Percentiles rank a stretch among this genome's conserved stretches.
Conservation (phyloP, 140 eudicot species). For the Artemisia princeps region DNA sequence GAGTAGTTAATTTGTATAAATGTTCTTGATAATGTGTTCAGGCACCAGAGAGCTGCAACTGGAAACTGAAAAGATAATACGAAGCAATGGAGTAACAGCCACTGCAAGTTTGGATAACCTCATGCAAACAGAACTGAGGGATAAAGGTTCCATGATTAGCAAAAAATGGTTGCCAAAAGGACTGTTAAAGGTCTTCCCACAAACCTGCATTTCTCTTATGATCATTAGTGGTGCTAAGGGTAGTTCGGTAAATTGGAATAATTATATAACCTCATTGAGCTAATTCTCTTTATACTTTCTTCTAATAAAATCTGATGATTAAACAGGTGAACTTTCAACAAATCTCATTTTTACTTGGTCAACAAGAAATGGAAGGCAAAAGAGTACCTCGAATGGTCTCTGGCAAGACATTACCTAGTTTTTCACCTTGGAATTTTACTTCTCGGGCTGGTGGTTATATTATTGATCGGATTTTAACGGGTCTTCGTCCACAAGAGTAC, state of each 20-base stretch:
- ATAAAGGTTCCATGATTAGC: slow-evolving; percentile 60
- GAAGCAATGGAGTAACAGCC: slow-evolving; percentile 59
- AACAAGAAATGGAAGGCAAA: slow-evolving; percentile 97
- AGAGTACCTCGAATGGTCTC: slow-evolving; percentile 97
- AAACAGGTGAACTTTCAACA: slow-evolving; percentile 92
- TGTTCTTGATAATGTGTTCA: slow-evolving; percentile 23
- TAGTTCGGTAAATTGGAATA: slow-evolving; percentile 58
- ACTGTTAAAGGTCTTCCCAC: slow-evolving; percentile 71
- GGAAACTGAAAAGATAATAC: slow-evolving; percentile 70
- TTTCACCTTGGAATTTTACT: slow-evolving; percentile 87
- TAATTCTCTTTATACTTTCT: too few relatives aligned
- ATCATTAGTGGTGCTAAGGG: slow-evolving; percentile 98
- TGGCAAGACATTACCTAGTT: slow-evolving; percentile 84
- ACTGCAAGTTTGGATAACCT: slow-evolving; percentile 64
- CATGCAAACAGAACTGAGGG: slow-evolving; percentile 72
- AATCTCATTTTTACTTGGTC: slow-evolving; percentile 86
- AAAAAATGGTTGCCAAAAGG: slow-evolving; percentile 64
- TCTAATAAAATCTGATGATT: background rate
- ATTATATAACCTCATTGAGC: too few relatives aligned
- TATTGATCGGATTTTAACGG: slow-evolving; percentile 79
- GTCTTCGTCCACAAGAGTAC: slow-evolving; percentile 92
- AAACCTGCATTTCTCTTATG: slow-evolving; percentile 85
- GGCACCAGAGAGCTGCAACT: slow-evolving; percentile 59
- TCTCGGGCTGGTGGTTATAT: slow-evolving; percentile 92
- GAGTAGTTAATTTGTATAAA: background rate